phyloP scores from a whole-genome alignment of 306 rosid genomes.

The Hippophae gyantsensis region DNA sequence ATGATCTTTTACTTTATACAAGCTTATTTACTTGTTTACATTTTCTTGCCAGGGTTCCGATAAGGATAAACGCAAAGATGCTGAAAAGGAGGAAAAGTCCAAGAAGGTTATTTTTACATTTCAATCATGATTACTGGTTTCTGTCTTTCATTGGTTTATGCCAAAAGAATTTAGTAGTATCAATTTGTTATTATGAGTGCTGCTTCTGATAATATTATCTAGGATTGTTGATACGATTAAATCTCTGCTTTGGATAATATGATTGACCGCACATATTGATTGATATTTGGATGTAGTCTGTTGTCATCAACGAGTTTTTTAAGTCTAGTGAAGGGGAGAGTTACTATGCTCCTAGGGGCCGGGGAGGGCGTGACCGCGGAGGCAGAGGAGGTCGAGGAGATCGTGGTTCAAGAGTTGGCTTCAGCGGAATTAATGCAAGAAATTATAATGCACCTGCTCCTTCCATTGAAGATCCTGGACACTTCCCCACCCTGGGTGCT shows the following conservation, averaged over 20 bases:
- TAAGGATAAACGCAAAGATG: constrained; percentile 82
- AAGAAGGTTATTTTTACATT: constrained; percentile 49
- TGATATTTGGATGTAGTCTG: constrained; percentile 38
- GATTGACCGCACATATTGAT: no score
- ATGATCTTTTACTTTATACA: neutral
- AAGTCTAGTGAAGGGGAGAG: constrained; percentile 77
- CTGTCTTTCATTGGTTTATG: neutral
- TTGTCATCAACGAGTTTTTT: constrained; percentile 83
- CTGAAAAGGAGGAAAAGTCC: constrained; percentile 82
- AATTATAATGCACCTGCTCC: constrained; percentile 46
- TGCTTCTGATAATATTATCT: neutral
- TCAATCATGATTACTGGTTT: neutral
- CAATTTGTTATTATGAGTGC: neutral
- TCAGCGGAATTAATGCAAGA: constrained; percentile 26
- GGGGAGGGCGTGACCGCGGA: constrained; percentile 75
- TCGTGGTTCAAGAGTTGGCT: constrained; percentile 69
- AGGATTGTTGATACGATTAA: no score
- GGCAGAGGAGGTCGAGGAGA: constrained; percentile 4
- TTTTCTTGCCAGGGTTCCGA: constrained; percentile 56
- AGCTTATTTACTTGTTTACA: neutral
- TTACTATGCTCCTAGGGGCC: constrained; percentile 36
- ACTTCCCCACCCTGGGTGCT: constrained; percentile 78
- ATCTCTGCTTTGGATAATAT: neutral
- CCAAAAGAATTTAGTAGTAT: no score
- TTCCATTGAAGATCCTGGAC: constrained; percentile 70